phyloP scores from a whole-genome alignment of 495 filamentous ascomycete species.

The Pyrenula aspistea region DNA sequence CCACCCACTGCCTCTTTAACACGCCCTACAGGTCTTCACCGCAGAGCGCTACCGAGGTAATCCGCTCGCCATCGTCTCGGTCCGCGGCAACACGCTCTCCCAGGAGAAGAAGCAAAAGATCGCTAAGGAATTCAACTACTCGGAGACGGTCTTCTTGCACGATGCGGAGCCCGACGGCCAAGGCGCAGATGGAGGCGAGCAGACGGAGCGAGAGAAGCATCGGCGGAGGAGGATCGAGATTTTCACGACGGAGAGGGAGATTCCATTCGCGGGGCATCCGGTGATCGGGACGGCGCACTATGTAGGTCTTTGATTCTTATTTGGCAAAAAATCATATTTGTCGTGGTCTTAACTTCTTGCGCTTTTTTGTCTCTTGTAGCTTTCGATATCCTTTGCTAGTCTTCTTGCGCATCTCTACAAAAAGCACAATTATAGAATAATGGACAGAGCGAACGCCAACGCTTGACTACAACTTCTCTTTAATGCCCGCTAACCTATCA shows the following conservation, averaged over 20 bases:
- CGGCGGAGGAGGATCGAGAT: slow-evolving; percentile 38
- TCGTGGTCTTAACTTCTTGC: too few relatives aligned
- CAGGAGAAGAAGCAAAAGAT: slow-evolving; percentile 52
- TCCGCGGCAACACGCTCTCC: slow-evolving; percentile 28
- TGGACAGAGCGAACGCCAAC: too few relatives aligned
- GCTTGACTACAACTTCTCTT: too few relatives aligned
- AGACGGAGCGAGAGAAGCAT: neutral
- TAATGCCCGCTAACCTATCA: too few relatives aligned
- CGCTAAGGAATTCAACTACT: slow-evolving; percentile 72
- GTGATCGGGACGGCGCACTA: slow-evolving; percentile 46
- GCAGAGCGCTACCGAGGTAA: slow-evolving; percentile 43
- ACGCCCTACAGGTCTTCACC: neutral
- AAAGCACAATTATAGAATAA: too few relatives aligned
- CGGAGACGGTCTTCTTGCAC: slow-evolving; percentile 73
- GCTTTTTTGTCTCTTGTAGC: too few relatives aligned
- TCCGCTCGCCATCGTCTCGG: slow-evolving; percentile 50
- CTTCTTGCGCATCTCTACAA: too few relatives aligned
- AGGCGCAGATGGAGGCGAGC: neutral
- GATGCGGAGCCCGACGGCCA: slow-evolving; percentile 9
- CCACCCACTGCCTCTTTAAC: neutral
- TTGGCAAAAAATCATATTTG: too few relatives aligned
- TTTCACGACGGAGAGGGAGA: slow-evolving; percentile 44
- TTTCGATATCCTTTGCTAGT: too few relatives aligned
- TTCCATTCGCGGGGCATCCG: slow-evolving; percentile 64
- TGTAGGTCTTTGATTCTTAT: too few relatives aligned